These are phyloP conservation scores for Xenosphaeropsis pyriputrescens DNA, from an alignment of 2,329 filamentous ascomycete species.

Conservation along the genomic window DNA sequence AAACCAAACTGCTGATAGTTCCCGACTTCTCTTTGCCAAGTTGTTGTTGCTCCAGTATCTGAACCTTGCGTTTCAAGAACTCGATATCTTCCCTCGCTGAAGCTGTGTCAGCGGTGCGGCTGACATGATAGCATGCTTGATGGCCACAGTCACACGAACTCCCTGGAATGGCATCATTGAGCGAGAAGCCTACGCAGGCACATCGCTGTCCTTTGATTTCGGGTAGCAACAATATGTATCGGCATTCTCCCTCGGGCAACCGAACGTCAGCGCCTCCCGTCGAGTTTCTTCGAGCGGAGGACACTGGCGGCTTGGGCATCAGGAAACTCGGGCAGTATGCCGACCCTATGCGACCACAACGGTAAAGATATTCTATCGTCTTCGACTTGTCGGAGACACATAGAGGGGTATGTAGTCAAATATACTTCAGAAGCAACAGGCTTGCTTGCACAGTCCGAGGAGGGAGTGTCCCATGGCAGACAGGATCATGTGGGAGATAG, in stretches of 20 bases:
- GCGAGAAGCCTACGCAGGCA: conserved; percentile 40
- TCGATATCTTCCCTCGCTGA: conserved; percentile 31
- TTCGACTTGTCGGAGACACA: no score
- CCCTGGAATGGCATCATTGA: conserved; percentile 36
- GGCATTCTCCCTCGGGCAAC: conserved; percentile 41
- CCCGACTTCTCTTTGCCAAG: conserved; percentile 20
- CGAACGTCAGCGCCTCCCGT: conserved; percentile 24
- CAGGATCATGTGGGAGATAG: no score
- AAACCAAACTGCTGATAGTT: conserved; percentile 10
- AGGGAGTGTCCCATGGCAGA: no score
- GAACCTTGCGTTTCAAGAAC: conserved; percentile 29
- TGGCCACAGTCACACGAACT: conserved; percentile 44
- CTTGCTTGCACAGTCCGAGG: no score
- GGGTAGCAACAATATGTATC: conserved; percentile 40
- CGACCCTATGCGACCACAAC: neutral
- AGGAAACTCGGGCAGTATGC: neutral
- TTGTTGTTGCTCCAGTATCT: conserved; percentile 26
- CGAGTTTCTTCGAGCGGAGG: neutral
- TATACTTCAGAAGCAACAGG: no score
- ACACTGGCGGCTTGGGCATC: neutral
- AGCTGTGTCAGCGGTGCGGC: conserved; percentile 25
- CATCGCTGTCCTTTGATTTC: conserved; percentile 43
- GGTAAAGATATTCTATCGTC: conserved; percentile 5
- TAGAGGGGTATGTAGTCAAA: no score
- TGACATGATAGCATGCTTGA: conserved; percentile 41